Base-by-base conservation (phyloP, 495 filamentous ascomycete genomes). In the Chaetomium cochliodes region DNA sequence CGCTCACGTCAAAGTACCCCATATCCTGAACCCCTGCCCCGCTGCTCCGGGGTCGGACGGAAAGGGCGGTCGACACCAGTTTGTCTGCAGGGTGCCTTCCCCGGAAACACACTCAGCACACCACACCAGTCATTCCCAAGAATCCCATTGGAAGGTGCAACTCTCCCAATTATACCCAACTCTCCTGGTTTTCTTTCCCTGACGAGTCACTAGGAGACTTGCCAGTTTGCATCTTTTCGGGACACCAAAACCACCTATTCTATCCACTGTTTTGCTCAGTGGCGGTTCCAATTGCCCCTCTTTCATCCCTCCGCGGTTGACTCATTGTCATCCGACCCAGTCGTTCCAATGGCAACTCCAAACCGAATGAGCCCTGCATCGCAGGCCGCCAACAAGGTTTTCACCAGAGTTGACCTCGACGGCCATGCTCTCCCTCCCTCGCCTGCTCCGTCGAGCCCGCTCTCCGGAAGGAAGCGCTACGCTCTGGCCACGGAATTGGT, bases 401-500 rank as follows among this genome's bases (percentile, higher is more conserved):
- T 94, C 67, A 78, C 86, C 26, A 84, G 85, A 61, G 78, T 94
- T 60, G 93, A 97, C 74, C 79, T 96, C 60, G 89, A 96, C 65
- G 92, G 93, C 62, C 90, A 98, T 78, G 81, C 96, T 72, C 80
- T 98, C 25, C 94, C 94, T 9, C 94, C 94, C 6, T 97, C 96
- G 0, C 94, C 94, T 4, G 91, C 94, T 18, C 94, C 94, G 25
- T 98, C 94, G 23, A 96, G 88, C 70, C 94, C 94, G 22, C 86
- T 87, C 70, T 86, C 85, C 70, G 92, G 92, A 41, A 84, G 88
- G 66, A 86, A 88, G 64, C 81, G 82, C 51, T 98, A 98, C 77
- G 92, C 93, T 54, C 84, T 98, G 64, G 93, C 93, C 47, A 98
- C 94, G 9, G 94, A 98, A 76, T 81, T 98, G 62, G 96, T 98